These are phyloP conservation scores for Peniophora sp. DNA, from an alignment of 1,284 basidiomycete genomes.

Conservation along the genomic window DNA sequence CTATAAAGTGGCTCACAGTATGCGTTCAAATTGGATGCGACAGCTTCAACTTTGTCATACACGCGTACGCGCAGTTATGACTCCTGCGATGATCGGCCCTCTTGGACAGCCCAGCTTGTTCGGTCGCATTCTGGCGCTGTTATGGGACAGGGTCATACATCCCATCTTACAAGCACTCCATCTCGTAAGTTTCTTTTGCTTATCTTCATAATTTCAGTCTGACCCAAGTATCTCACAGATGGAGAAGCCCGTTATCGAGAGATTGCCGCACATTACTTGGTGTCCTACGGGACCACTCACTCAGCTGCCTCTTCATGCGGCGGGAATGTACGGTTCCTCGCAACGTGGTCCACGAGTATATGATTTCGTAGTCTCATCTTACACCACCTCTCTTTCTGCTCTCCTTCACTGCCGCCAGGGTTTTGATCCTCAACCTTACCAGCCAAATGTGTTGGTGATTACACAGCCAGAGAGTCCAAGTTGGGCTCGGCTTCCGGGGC, in stretches of 20 bases:
- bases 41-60: too few species aligned
- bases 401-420: not conserved
- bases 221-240: too few species aligned
- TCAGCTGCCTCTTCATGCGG: not conserved
- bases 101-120: not conserved
- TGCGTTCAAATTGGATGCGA: not conserved
- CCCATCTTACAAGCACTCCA: too few species aligned
- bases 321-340: not conserved
- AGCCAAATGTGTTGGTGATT: conserved; percentile 1
- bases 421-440: too few species aligned
- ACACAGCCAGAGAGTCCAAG: not conserved
- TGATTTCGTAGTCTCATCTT: conserved; percentile 16
- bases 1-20: conserved; percentile 6
- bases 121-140: too few species aligned
- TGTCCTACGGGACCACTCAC: not conserved
- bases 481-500: not conserved
- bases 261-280: not conserved
- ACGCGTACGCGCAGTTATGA: too few species aligned
- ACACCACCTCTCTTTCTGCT: conserved; percentile 12
- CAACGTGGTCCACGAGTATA: too few species aligned
- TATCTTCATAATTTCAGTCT: too few species aligned
- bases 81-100: too few species aligned
- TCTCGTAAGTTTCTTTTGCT: too few species aligned
- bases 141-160: too few species aligned
- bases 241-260: too few species aligned